Percentiles rank a stretch among this genome's conserved stretches.
These are phyloP conservation scores for Fagus sylvatica DNA, from an alignment of 306 rosid species.

Conservation along the genomic window DNA sequence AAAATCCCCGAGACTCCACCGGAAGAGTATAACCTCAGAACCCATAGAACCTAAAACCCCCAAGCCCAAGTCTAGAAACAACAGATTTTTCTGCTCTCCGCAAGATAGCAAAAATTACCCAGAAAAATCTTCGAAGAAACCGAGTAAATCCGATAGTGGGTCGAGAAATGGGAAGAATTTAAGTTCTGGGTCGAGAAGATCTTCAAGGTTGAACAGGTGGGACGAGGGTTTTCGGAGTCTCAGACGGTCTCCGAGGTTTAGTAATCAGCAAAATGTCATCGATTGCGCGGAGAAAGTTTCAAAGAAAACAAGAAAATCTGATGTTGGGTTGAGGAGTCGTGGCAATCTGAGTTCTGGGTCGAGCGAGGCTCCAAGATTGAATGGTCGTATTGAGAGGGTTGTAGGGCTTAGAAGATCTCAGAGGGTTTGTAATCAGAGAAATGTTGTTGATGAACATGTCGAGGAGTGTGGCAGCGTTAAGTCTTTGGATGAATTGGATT, in stretches of 20 bases:
- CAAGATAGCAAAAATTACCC: background rate
- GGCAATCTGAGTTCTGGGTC: slow-evolving; percentile 15
- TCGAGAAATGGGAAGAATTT: background rate
- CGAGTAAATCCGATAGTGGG: slow-evolving; percentile 8
- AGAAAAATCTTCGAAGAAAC: slow-evolving; percentile 15
- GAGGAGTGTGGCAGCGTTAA: background rate
- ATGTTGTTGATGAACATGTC: background rate
- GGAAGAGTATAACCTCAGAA: background rate
- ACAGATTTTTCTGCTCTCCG: background rate
- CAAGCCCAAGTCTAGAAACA: slow-evolving; percentile 16
- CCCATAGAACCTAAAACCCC: slow-evolving; percentile 15
- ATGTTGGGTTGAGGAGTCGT: background rate
- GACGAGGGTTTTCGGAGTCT: slow-evolving; percentile 20
- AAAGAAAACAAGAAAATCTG: slow-evolving; percentile 19
- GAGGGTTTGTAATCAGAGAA: slow-evolving; percentile 15
- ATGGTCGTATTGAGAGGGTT: slow-evolving; percentile 6
- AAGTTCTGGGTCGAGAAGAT: slow-evolving; percentile 26
- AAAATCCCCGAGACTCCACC: slow-evolving; percentile 25
- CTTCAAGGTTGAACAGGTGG: slow-evolving; percentile 30
- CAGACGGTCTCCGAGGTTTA: slow-evolving; percentile 50
- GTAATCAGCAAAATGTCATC: background rate
- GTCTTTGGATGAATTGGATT: slow-evolving; percentile 3
- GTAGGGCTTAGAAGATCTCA: slow-evolving; percentile 29
- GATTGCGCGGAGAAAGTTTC: background rate
- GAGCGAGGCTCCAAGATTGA: slow-evolving; percentile 14